Conservation (phyloP, 352 stramenopile genomes). For the Vaucheria bursata region DNA sequence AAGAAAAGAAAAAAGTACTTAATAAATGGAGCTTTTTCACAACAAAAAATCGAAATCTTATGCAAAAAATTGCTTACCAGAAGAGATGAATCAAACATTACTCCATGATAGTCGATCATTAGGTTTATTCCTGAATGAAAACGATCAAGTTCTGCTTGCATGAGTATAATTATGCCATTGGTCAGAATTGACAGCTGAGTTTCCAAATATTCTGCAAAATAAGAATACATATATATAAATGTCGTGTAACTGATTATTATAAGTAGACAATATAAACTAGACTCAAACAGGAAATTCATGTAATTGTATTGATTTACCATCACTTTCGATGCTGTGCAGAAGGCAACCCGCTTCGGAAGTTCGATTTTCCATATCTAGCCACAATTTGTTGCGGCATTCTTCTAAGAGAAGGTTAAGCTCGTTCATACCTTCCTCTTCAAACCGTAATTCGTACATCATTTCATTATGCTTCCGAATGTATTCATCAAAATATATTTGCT, state of each 20-base stretch:
- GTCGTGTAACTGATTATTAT: not conserved
- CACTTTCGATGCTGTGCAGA: constrained; percentile 8
- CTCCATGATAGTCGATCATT: constrained; percentile 38
- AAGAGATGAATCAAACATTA: constrained; percentile 12
- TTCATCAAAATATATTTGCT: constrained; percentile 58
- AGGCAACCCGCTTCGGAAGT: constrained; percentile 6
- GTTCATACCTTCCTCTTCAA: constrained; percentile 63
- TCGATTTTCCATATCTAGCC: constrained; percentile 50
- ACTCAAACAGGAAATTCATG: too few relatives aligned
- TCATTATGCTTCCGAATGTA: constrained; percentile 67
- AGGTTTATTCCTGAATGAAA: constrained; percentile 42
- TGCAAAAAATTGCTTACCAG: constrained; percentile 42
- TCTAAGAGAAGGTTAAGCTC: constrained; percentile 66
- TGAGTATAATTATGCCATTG: constrained; percentile 46
- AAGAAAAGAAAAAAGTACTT: too few relatives aligned
- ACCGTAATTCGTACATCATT: constrained; percentile 68
- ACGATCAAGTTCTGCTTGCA: constrained; percentile 49
- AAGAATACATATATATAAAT: not conserved
- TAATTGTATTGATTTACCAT: constrained; percentile 18
- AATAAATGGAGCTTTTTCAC: too few relatives aligned
- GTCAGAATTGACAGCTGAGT: constrained; percentile 27
- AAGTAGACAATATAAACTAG: not conserved
- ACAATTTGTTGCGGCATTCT: constrained; percentile 61
- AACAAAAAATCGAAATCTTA: too few relatives aligned
- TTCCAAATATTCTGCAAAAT: constrained; percentile 29